Evolutionary conservation across 139 green algal species (phyloP), one percentile per base, ranked within the genome.

Genomic region (Chlorella vulgaris): DNA sequence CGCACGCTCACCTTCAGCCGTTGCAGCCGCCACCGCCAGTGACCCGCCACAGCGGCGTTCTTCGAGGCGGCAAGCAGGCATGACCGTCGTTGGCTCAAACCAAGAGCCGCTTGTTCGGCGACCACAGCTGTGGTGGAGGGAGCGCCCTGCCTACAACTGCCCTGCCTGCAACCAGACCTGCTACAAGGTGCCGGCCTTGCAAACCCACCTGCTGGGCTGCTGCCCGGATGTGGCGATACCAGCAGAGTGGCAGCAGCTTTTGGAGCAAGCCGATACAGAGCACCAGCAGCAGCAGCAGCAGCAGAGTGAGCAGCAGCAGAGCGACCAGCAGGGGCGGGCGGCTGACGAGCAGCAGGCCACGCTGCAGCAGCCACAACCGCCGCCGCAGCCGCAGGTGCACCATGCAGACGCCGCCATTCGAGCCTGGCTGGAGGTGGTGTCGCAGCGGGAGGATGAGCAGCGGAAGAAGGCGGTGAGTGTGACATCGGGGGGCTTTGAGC

Each of bases 91-190:
- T n/a, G n/a, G n/a, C n/a, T n/a, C n/a, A n/a, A n/a, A n/a, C n/a
- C n/a, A n/a, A n/a, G n/a, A n/a, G n/a, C n/a, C n/a, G n/a, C n/a
- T n/a, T n/a, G n/a, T n/a, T n/a, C 73, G 73, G 7, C 73, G 73
- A 26, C 73, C 73, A 0, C 7, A 35, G 36, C 53, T 69, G 73
- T 79, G 53, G 73, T 79, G 73, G 73, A 79, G 53, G 73, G 73
- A 79, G 21, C 73, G 73, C 1, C 73, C 73, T 4, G 67, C 77
- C 1, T 83, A 83, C 66, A 2, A 26, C 65, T 91, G 87, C 60
- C 87, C 87, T 18, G 69, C 87, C 31, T 91, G 87, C 66, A 77
- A 85, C 24, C 85, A 90, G 67, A 24, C 26, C 28, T 82, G 81
- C 61, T 85, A 69, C 42, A 73, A 63, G n/a, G 40, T 74, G 22